Evolutionary conservation across 768 basidiomycete species (phyloP), one percentile per base, ranked within the genome.

Genomic region (Exidia glandulosa): DNA sequence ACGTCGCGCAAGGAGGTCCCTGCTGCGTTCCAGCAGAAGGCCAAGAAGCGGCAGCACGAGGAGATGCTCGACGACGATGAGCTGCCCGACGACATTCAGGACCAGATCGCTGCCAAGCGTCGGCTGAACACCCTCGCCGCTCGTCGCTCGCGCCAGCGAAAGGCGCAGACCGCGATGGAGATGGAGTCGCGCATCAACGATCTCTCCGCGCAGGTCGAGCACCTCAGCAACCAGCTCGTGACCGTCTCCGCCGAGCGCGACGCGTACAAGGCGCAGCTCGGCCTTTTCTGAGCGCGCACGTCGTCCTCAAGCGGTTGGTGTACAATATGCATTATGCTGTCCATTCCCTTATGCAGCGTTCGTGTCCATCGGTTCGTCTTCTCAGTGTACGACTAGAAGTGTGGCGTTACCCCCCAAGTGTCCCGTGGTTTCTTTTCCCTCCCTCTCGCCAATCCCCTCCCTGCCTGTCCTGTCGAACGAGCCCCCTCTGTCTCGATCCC

Each of bases 91-190:
- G 73, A 70, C 23, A 77, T 65, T 1, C 50, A 78, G 14, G 74
- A 77, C 67, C 84, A 85, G 64, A 88, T 88, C 63, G 86, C 84
- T 65, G 80, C 79, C 47, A 93, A 92, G 76, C 82, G 92, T 32
- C 79, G 85, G 9, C 84, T 86, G 73, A 95, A 95, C 65, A 93
- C 92, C 2, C 72, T 92, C 3, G 91, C 92, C 0, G 93, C 93
- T 5, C 81, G 92, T 2, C 81, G 87, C 32, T 87, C 84, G 67
- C 79, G 92, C 23, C 81, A 81, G 75, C 79, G 88, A 60, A 92
- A 90, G 50, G 50, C 50, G 25, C 50, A 54, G 50, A 54, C 50
- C 27, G 50, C 50, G 5, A 12, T 54, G 7, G 50, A 54, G 50
- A 54, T 27, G 25, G 50, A 54, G 50, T 14, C 25, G 1, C 50